A percentile compares a stretch with the other conserved stretches of the same genome.
Evolutionary conservation across 257 asterid species (phyloP).

Genomic region (Solanum virginianum): DNA sequence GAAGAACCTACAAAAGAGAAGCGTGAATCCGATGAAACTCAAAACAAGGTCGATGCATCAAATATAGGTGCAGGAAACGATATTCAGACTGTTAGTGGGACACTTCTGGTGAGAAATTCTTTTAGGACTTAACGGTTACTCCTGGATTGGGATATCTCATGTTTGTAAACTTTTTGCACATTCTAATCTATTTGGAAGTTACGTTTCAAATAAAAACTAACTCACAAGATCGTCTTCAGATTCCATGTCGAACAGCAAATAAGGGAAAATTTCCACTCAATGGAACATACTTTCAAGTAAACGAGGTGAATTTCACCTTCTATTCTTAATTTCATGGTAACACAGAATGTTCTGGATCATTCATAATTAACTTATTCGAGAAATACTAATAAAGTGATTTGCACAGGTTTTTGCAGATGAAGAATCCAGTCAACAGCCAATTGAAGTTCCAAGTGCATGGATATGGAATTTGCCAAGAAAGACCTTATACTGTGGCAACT

Average conservation of each 20-base stretch:
- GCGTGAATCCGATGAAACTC: background rate
- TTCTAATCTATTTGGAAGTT: background rate
- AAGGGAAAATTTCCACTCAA: conserved; percentile 22
- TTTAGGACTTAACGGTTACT: background rate
- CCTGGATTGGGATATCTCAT: background rate
- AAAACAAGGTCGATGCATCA: background rate
- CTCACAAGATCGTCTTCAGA: background rate
- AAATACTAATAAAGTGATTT: background rate
- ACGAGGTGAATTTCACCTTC: conserved; percentile 12
- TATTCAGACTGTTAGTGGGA: conserved; percentile 11
- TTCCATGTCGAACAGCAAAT: conserved; percentile 13
- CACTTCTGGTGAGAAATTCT: conserved; percentile 16
- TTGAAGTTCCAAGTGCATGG: conserved; percentile 8
- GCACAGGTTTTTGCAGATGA: conserved; percentile 30
- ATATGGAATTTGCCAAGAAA: conserved; percentile 5
- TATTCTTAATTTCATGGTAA: background rate
- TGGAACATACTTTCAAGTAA: conserved; percentile 22
- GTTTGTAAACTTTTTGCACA: background rate
- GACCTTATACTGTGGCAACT: conserved; percentile 16
- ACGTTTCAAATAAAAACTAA: background rate
- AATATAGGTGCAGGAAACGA: background rate
- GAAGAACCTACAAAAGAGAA: background rate
- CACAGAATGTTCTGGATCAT: background rate
- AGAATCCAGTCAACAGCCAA: conserved; percentile 15
- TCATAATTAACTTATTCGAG: background rate